These are phyloP conservation scores for Incumbomyces delicatus DNA, from an alignment of 2,329 filamentous ascomycete species.

Conservation along the genomic window DNA sequence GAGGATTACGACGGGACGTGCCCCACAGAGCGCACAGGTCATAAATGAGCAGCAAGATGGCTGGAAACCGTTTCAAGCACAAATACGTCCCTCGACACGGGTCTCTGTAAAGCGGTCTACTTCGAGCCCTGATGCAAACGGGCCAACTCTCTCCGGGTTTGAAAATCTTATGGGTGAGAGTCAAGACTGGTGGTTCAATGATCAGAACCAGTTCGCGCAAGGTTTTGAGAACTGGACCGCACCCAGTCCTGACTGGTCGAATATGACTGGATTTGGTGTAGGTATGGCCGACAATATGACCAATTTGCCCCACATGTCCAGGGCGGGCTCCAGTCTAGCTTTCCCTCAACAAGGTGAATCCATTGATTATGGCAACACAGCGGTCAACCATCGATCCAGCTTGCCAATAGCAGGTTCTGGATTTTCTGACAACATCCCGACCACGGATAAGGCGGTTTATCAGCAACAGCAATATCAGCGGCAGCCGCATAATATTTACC, in stretches of 20 bases:
- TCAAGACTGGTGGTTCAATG: slow-evolving; percentile 55
- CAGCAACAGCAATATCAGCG: background rate
- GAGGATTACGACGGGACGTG: slow-evolving; percentile 9
- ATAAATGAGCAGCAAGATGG: slow-evolving; percentile 24
- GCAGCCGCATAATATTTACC: background rate
- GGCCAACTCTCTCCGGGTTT: slow-evolving; percentile 45
- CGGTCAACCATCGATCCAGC: no score
- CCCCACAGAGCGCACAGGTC: slow-evolving; percentile 15
- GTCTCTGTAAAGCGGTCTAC: slow-evolving; percentile 18
- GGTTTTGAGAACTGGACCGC: slow-evolving; percentile 54
- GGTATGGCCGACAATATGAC: background rate
- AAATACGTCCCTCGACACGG: slow-evolving; percentile 16
- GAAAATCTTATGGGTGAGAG: slow-evolving; percentile 53
- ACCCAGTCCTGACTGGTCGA: slow-evolving; percentile 14
- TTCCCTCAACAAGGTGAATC: background rate
- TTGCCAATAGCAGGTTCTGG: no score
- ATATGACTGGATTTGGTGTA: slow-evolving; percentile 3
- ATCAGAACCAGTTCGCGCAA: slow-evolving; percentile 50
- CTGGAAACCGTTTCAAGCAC: slow-evolving; percentile 26
- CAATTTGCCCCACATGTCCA: background rate
- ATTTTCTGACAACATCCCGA: background rate
- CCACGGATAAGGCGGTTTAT: background rate
- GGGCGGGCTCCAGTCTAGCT: background rate
- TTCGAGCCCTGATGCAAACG: slow-evolving; percentile 30
- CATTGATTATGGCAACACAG: background rate